phyloP scores from a whole-genome alignment of 352 stramenopile genomes.

The Pythium myriotylum region DNA sequence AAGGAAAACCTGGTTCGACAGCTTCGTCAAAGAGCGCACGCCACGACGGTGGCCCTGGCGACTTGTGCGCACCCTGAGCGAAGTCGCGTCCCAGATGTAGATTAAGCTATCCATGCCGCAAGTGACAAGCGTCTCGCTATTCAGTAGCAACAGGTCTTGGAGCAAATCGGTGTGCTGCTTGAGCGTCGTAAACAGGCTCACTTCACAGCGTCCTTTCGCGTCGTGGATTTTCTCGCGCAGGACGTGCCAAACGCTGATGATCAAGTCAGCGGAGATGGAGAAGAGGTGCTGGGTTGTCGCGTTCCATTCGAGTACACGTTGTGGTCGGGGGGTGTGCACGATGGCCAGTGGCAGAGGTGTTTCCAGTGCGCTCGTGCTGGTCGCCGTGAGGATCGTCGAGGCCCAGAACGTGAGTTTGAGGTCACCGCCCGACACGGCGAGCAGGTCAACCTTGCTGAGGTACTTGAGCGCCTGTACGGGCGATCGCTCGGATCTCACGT shows the following conservation, averaged over 20 bases:
- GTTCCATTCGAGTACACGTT: conserved; percentile 78
- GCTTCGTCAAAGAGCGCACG: conserved; percentile 60
- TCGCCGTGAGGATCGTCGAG: conserved; percentile 58
- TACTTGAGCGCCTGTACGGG: conserved; percentile 79
- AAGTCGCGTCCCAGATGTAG: conserved; percentile 67
- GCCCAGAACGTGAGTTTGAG: conserved; percentile 83
- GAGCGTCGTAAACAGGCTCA: conserved; percentile 52
- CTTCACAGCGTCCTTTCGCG: conserved; percentile 47
- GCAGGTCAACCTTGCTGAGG: conserved; percentile 53
- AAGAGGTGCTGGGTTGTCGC: conserved; percentile 51
- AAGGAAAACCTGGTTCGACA: conserved; percentile 72
- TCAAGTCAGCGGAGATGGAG: conserved; percentile 71
- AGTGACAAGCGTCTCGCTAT: conserved; percentile 64
- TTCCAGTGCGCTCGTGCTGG: conserved; percentile 62
- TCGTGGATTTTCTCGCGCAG: conserved; percentile 36
- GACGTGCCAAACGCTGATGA: conserved; percentile 71
- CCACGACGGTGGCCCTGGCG: conserved; percentile 65
- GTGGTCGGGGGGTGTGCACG: conserved; percentile 63
- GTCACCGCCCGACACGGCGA: conserved; percentile 72
- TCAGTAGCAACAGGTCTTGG: conserved; percentile 75
- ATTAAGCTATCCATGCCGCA: conserved; percentile 83
- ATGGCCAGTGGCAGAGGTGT: conserved; percentile 63
- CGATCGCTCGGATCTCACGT: conserved; percentile 72
- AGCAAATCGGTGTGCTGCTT: conserved; percentile 74
- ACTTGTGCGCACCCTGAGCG: conserved; percentile 44